A percentile compares a stretch with the other conserved stretches of the same genome.
Conservation (phyloP, 1,284 basidiomycete species). For the Psilocybe mexicana region DNA sequence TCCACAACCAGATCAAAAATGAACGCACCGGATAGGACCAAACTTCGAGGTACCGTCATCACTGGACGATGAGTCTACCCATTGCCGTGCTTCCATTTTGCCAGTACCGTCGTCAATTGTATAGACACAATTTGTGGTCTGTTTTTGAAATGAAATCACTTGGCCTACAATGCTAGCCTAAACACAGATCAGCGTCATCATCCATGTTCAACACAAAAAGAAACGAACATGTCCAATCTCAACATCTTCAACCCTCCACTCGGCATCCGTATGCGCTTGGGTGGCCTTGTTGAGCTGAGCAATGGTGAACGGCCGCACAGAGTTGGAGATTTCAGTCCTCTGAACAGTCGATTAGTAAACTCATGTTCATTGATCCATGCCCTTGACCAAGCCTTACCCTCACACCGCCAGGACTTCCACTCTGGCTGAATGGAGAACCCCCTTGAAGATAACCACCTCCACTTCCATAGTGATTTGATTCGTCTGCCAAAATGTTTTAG, state of each 20-base stretch:
- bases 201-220: not conserved
- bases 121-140: slow-evolving; percentile 85
- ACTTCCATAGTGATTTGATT: slow-evolving; percentile 31
- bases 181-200: slow-evolving; percentile 2
- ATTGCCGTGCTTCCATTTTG: slow-evolving; percentile 84
- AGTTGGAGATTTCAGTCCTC: slow-evolving; percentile 56
- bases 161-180: slow-evolving; percentile 82
- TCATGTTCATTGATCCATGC: not conserved
- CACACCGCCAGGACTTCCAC: slow-evolving; percentile 40
- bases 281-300: slow-evolving; percentile 77
- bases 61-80: slow-evolving; percentile 70
- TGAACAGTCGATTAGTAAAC: slow-evolving; percentile 18
- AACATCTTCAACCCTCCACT: slow-evolving; percentile 81
- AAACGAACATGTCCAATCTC: slow-evolving; percentile 78
- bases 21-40: slow-evolving; percentile 51
- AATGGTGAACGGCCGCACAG: slow-evolving; percentile 85
- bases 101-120: slow-evolving; percentile 90
- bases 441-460: slow-evolving; percentile 41
- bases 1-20: not conserved
- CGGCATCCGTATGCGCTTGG: slow-evolving; percentile 86
- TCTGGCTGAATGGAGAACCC: slow-evolving; percentile 40
- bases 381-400: slow-evolving; percentile 25
- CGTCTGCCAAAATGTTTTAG: slow-evolving; percentile 12
- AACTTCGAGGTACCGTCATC: slow-evolving; percentile 51
- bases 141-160: slow-evolving; percentile 67